phyloP scores from a whole-genome alignment of 139 green algal species.

The Coelastrella sp. region DNA sequence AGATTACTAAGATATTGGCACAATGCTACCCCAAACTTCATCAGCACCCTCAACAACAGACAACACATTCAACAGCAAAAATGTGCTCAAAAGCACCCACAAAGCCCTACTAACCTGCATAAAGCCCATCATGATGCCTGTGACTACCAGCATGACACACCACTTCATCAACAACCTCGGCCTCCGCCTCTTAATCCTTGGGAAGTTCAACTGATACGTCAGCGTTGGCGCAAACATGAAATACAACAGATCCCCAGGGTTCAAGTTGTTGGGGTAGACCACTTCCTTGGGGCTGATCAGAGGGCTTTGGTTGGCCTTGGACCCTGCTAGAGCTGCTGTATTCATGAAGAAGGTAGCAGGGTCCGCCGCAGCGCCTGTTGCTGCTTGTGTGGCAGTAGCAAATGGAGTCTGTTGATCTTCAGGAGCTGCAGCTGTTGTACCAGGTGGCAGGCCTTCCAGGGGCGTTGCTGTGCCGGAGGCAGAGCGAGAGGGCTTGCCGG shows the following conservation, averaged over 20 bases:
- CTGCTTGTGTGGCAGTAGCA: neutral
- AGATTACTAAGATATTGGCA: no score
- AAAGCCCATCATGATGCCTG: conserved; percentile 76
- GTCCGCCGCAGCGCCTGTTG: neutral
- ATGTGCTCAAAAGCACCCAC: neutral
- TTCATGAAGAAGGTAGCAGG: neutral
- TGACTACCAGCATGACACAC: conserved; percentile 62
- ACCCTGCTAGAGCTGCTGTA: neutral
- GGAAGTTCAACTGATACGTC: conserved; percentile 82
- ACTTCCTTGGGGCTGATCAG: neutral
- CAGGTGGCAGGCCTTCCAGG: neutral
- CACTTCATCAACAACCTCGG: conserved; percentile 62
- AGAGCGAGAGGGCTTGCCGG: neutral
- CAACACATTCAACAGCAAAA: no score
- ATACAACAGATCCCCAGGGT: conserved; percentile 74
- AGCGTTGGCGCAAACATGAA: conserved; percentile 89
- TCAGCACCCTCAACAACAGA: no score
- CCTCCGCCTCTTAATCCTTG: conserved; percentile 40
- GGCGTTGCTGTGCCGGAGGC: conserved; percentile 7
- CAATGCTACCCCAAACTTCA: no score
- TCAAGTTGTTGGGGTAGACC: conserved; percentile 87
- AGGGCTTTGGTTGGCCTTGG: neutral
- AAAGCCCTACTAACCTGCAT: conserved; percentile 22
- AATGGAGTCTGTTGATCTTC: neutral
- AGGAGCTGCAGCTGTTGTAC: no score